These are phyloP conservation scores for Eucalyptus microcorys DNA, from an alignment of 345 rosid species.

Conservation along the genomic window DNA sequence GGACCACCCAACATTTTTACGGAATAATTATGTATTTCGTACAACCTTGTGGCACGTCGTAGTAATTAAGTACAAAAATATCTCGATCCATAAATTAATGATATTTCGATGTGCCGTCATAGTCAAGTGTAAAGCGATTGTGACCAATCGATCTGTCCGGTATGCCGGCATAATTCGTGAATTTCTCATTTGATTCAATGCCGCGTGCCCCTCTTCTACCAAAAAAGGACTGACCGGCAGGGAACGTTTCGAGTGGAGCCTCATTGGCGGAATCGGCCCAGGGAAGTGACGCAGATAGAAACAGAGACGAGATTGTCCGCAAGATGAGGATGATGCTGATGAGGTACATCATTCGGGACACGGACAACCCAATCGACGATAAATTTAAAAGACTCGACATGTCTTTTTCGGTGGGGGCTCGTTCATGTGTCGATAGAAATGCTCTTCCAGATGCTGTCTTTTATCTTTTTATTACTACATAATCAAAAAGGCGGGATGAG, in stretches of 20 bases:
- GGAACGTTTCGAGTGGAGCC: not conserved
- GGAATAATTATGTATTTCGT: not conserved
- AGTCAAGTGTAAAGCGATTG: not conserved
- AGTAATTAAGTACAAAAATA: not conserved
- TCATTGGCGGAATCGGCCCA: not conserved
- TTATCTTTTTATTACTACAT: not conserved
- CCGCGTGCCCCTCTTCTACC: not conserved
- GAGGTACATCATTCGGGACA: not conserved
- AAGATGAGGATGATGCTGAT: not conserved
- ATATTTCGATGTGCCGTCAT: not conserved
- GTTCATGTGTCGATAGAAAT: not conserved
- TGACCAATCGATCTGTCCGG: not conserved
- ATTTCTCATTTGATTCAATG: not conserved
- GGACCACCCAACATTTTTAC: not conserved
- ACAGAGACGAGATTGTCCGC: not conserved
- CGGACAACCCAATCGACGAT: not conserved
- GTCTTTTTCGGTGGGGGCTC: not conserved
- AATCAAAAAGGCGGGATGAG: not conserved
- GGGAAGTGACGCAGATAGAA: not conserved
- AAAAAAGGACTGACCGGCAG: not conserved
- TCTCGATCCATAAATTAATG: not conserved
- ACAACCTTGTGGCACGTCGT: accelerated
- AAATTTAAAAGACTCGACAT: not conserved
- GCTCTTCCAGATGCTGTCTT: not conserved
- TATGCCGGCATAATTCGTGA: not conserved